Conservation (phyloP, 1,284 basidiomycete genomes). For the Moesziomyces antarcticus region DNA sequence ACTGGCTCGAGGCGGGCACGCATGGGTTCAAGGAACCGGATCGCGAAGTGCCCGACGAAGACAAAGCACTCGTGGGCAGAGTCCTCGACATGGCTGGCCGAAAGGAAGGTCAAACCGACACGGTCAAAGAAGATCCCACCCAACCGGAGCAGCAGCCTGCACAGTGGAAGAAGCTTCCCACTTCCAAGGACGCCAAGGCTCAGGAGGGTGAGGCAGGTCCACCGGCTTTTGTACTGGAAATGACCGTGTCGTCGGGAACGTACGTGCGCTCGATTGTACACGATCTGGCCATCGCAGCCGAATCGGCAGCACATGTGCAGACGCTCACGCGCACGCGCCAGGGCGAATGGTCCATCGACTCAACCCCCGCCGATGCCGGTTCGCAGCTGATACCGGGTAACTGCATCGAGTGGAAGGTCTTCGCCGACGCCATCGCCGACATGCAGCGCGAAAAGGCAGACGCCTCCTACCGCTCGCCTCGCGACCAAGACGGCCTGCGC, state of each 20-base stretch:
- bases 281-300: constrained; percentile 56
- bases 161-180: constrained; percentile 2
- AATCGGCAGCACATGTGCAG: constrained; percentile 65
- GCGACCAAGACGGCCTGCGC: constrained; percentile 43
- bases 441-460: constrained; percentile 44
- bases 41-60: constrained; percentile 55
- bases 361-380: not conserved
- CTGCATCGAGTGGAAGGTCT: constrained; percentile 62
- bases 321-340: constrained; percentile 61
- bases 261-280: constrained; percentile 67
- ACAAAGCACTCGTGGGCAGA: constrained; percentile 54
- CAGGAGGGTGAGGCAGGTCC: constrained; percentile 21
- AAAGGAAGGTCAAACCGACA: constrained; percentile 38
- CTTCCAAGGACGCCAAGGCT: constrained; percentile 3
- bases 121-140: constrained; percentile 24
- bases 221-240: constrained; percentile 58
- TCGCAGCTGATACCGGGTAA: constrained; percentile 38
- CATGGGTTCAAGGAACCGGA: constrained; percentile 58
- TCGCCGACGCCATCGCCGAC: constrained; percentile 57
- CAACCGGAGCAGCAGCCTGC: constrained; percentile 1
- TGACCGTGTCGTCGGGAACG: constrained; percentile 67
- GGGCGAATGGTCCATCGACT: constrained; percentile 58
- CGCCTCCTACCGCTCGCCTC: constrained; percentile 8
- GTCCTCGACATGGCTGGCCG: constrained; percentile 57
- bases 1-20: constrained; percentile 54